A percentile compares a stretch with the other conserved stretches of the same genome.
Conservation (phyloP, 305 asterid genomes). For the Salvia sclarea region DNA sequence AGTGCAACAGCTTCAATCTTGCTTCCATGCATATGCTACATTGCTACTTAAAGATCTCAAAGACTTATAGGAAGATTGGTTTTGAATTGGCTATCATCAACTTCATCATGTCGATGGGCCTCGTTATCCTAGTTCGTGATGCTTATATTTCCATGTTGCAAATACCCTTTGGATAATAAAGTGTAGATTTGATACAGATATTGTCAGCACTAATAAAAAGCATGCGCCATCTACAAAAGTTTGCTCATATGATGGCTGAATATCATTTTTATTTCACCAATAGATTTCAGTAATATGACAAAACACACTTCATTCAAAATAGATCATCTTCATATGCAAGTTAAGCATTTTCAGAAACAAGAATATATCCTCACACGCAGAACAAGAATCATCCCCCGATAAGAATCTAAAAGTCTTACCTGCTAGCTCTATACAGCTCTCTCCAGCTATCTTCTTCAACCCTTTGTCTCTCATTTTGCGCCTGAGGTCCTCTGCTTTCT, state of each 20-base stretch:
- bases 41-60: conserved; percentile 71
- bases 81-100: too few relatives aligned
- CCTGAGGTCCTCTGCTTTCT: conserved; percentile 61
- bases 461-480: conserved; percentile 50
- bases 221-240: too few relatives aligned
- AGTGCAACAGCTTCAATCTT: conserved; percentile 48
- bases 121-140: too few relatives aligned
- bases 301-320: conserved; percentile 27
- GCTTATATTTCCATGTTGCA: too few relatives aligned
- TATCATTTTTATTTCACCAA: neutral
- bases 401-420: conserved; percentile 52
- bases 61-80: conserved; percentile 17
- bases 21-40: conserved; percentile 62
- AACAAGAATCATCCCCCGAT: conserved; percentile 43
- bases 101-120: too few relatives aligned
- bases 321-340: conserved; percentile 51
- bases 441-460: conserved; percentile 68
- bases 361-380: conserved; percentile 36
- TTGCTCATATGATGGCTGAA: neutral
- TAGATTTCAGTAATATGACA: neutral
- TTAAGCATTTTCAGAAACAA: conserved; percentile 39
- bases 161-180: too few relatives aligned
- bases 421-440: conserved; percentile 59
- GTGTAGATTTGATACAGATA: too few relatives aligned
- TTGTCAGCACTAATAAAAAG: too few relatives aligned